These are phyloP conservation scores for Colletotrichum cordylinicola DNA, from an alignment of 2,329 filamentous ascomycete genomes.

Conservation along the genomic window DNA sequence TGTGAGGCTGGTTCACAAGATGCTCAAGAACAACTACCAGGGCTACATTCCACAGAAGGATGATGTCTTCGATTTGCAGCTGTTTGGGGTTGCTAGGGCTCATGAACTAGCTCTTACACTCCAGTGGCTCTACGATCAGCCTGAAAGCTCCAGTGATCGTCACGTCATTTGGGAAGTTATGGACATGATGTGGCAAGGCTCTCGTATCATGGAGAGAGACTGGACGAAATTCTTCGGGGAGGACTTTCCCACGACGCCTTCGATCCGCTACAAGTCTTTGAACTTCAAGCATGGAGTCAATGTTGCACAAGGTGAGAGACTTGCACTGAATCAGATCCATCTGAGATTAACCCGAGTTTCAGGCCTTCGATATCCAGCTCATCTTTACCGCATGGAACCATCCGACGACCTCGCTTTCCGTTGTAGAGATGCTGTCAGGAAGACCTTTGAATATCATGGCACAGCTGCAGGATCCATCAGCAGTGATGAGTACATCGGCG, in stretches of 20 bases:
- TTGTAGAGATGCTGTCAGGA: constrained; percentile 40
- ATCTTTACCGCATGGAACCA: constrained; percentile 45
- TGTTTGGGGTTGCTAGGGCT: constrained; percentile 38
- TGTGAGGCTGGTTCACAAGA: constrained; percentile 53
- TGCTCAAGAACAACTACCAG: constrained; percentile 58
- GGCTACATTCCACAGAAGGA: constrained; percentile 52
- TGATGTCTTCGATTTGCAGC: constrained; percentile 44
- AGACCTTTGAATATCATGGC: constrained; percentile 42
- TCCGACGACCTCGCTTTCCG: constrained; percentile 39
- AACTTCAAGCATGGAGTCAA: constrained; percentile 48
- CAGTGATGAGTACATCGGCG: constrained; percentile 45
- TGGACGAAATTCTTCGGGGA: constrained; percentile 37
- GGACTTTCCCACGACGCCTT: background rate
- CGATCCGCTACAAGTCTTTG: constrained; percentile 34
- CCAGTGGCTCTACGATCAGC: constrained; percentile 45
- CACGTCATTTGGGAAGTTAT: constrained; percentile 43
- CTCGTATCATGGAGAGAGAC: constrained; percentile 28
- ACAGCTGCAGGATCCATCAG: constrained; percentile 46
- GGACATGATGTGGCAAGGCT: constrained; percentile 40
- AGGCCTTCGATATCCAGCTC: constrained; percentile 45
- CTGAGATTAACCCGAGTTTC: background rate
- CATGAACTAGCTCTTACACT: constrained; percentile 45
- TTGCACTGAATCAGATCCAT: background rate
- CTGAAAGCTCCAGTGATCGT: constrained; percentile 25
- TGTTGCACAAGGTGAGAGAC: constrained; percentile 43